Evolutionary conservation across 1,284 basidiomycete species (phyloP), one percentile per base, ranked within the genome.

Genomic region (Sanghuangporus baumii): DNA sequence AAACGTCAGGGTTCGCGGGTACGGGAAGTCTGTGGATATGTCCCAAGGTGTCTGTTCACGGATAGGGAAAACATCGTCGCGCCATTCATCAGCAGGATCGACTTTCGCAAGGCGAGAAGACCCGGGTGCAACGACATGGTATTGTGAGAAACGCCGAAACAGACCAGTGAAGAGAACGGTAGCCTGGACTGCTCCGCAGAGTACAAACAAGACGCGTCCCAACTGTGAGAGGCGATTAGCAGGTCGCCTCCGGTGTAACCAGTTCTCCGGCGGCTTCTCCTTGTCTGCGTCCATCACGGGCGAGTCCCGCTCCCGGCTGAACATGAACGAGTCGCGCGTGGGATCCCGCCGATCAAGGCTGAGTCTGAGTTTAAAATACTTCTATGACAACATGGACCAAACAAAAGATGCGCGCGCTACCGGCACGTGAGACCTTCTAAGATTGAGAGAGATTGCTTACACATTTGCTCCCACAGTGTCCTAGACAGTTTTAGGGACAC

Each of bases 21-120:
- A 82, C n/a, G 81, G 78, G 68, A 83, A 88, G 73, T 89, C 84
- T n/a, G 86, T 88, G 18, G 88, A 89, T 64, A 90, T 89, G 68
- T 90, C 88, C 87, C 88, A 90, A 26, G 81, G 76, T 2, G 82
- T 83, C 60, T 81, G 85, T 57, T 78, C 75, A 46, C 85, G 84
- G 31, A 88, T 72, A 31, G 88, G 88, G 77, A 83, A 90, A 20
- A 84, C 69, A 61, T 89, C 77, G 70, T 89, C 82, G 66, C 77
- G 75, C 85, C 82, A 83, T 52, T 77, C 74, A 59, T 74, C 74
- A n/a, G 75, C 75, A 3, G 76, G 36, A 9, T 52, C 23, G 3
- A 36, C 4, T 51, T 9, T 20, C 12, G 12, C 48, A 23, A 9
- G 20, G 16, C 26, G 48, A n/a, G 48, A 26, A 23, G 20, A 9